These are phyloP conservation scores for Botrytis pseudocinerea DNA, from an alignment of 2,329 filamentous ascomycete species.

Conservation along the genomic window DNA sequence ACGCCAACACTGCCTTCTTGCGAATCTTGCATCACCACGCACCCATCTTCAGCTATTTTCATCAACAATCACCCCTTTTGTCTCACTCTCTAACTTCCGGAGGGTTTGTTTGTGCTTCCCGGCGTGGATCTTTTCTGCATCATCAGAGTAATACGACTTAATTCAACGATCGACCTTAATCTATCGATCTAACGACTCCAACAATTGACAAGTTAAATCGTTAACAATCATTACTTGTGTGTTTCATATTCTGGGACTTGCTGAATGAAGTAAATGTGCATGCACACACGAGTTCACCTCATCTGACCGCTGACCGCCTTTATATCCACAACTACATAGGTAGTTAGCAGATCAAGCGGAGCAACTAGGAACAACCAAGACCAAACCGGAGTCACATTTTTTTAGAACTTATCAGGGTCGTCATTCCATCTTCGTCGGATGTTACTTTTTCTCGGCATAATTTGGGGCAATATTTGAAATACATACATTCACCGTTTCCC, in stretches of 20 bases:
- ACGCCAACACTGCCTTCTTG: conserved; percentile 11
- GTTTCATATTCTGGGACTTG: conserved; percentile 9
- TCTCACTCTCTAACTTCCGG: conserved; percentile 9
- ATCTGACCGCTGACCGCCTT: conserved; percentile 17
- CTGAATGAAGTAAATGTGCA: background rate
- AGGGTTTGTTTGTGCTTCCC: background rate
- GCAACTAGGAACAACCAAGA: conserved; percentile 5
- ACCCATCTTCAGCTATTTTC: conserved; percentile 8
- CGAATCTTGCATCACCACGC: conserved; percentile 9
- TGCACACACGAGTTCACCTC: conserved; percentile 11
- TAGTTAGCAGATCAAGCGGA: conserved; percentile 7
- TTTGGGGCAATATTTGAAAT: background rate
- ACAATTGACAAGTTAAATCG: background rate
- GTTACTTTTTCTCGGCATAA: background rate
- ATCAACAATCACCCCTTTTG: conserved; percentile 3
- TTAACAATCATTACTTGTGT: background rate
- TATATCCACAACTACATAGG: conserved; percentile 17
- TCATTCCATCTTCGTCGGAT: conserved; percentile 4
- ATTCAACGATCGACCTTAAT: conserved; percentile 1
- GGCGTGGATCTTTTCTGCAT: conserved; percentile 12
- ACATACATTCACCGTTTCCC: conserved; percentile 3
- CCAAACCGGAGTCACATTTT: conserved; percentile 5
- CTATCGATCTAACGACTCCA: background rate
- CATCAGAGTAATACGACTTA: conserved; percentile 7
- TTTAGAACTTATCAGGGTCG: background rate